These are phyloP conservation scores for Tetrahymena malaccensis DNA, from an alignment of 73 alveolate species.

Conservation along the genomic window DNA sequence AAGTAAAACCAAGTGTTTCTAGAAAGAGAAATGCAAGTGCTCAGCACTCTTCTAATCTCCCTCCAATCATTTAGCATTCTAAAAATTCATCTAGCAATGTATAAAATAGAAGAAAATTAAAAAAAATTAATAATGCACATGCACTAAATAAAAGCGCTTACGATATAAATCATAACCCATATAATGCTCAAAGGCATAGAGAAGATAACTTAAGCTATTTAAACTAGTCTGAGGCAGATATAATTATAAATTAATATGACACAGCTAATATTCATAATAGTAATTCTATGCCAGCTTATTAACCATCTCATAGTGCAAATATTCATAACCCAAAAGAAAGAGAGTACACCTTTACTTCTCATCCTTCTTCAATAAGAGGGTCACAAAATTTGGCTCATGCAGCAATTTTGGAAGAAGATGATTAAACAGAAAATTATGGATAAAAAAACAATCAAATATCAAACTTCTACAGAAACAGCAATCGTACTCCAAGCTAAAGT, in stretches of 20 bases:
- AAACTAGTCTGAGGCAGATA: neutral
- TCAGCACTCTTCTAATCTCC: neutral
- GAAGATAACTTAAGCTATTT: neutral
- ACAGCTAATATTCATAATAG: neutral
- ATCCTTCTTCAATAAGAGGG: neutral
- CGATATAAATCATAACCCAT: neutral
- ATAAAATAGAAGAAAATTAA: neutral
- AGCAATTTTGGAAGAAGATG: neutral
- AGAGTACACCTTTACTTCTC: neutral
- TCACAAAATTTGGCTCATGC: neutral
- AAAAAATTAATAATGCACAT: neutral
- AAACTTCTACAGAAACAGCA: neutral
- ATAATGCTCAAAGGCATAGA: neutral
- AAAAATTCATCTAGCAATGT: neutral
- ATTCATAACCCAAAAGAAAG: neutral
- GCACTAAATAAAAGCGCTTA: neutral
- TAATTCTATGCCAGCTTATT: neutral
- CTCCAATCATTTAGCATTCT: neutral
- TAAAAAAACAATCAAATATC: neutral
- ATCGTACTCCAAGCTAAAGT: neutral
- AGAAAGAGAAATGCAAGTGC: neutral
- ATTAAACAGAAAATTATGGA: neutral
- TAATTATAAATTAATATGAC: neutral
- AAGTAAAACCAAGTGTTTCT: neutral
- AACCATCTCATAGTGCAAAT: neutral